A percentile compares a stretch with the other conserved stretches of the same genome.
These are phyloP conservation scores for Prunus kanzakura DNA, from an alignment of 306 rosid genomes.

Conservation along the genomic window DNA sequence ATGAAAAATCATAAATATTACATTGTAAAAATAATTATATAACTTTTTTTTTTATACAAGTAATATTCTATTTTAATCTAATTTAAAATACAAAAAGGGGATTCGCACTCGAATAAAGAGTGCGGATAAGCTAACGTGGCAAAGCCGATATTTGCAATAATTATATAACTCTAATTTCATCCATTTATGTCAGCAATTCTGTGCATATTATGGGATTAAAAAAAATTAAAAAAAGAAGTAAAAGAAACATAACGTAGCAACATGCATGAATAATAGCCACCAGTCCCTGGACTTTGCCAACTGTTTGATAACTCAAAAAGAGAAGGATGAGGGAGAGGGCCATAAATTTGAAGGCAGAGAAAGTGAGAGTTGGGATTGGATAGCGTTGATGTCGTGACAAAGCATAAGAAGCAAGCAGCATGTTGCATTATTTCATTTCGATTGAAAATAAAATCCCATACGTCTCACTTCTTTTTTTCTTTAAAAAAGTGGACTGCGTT, in stretches of 20 bases:
- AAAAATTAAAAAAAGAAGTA: background rate
- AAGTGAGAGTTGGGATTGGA: background rate
- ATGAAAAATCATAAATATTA: no score
- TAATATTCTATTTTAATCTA: no score
- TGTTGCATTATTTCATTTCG: background rate
- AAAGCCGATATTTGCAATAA: no score
- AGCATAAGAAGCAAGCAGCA: background rate
- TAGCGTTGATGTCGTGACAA: background rate
- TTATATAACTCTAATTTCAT: background rate
- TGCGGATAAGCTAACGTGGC: no score
- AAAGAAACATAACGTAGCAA: background rate
- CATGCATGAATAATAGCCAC: background rate
- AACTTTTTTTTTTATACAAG: no score
- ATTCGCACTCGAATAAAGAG: no score
- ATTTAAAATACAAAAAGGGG: no score
- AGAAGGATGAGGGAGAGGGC: no score
- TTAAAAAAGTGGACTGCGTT: background rate
- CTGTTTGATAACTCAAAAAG: constrained; percentile 1
- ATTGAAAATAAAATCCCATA: background rate
- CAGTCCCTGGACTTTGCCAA: background rate
- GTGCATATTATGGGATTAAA: background rate
- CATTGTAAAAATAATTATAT: no score
- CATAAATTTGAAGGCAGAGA: background rate
- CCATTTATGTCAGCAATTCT: background rate
- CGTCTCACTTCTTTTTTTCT: background rate